Base-by-base conservation (phyloP, 768 basidiomycete genomes). In the Filobasidium floriforme region DNA sequence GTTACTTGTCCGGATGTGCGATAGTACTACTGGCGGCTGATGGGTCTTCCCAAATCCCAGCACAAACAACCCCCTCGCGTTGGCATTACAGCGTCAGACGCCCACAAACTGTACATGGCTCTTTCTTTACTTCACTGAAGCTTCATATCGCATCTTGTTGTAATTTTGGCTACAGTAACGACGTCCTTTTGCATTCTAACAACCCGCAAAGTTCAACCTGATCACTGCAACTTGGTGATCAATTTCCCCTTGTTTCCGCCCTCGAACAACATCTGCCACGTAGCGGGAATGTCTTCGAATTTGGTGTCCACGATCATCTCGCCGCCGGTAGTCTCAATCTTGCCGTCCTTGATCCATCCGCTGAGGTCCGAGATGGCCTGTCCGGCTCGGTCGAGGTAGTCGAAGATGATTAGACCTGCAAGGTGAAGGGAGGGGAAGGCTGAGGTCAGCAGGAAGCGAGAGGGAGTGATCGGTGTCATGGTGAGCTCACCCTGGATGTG, bases 171-270 rank as follows among this genome's bases (percentile, higher is more conserved):
- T 15, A 18, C 18, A 49, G 18, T 49, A 18, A 22, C 18, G 14
- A 49, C 46, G 5, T 14, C 6, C 22, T 4, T 14, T 14, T 49
- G 22, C 46, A 49, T 49, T 6, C 46, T 49, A 3, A 18, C 22
- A 18, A 49, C 46, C 46, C 32, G 32, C 32, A 37, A n/a, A 37
- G 32, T 37, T 37, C 32, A 37, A 37, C 32, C 32, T 37, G 4
- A 37, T 9, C 14, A 12, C 46, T 49, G 46, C 46, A 76, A 62
- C 63, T 71, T 68, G 32, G 75, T 73, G 32, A 76, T 64, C 12
- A 76, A 60, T 59, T 74, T 76, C 15, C 75, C 75, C 60, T 63
- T 70, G 63, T 72, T 76, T 26, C 46, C 64, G 59, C 75, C 75
- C 15, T 60, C 57, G 62, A 73, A 76, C 49, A 76, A 59, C 60